phyloP scores from a whole-genome alignment of 371 early-diverging fungal genomes.

The Funneliformis caledonium region DNA sequence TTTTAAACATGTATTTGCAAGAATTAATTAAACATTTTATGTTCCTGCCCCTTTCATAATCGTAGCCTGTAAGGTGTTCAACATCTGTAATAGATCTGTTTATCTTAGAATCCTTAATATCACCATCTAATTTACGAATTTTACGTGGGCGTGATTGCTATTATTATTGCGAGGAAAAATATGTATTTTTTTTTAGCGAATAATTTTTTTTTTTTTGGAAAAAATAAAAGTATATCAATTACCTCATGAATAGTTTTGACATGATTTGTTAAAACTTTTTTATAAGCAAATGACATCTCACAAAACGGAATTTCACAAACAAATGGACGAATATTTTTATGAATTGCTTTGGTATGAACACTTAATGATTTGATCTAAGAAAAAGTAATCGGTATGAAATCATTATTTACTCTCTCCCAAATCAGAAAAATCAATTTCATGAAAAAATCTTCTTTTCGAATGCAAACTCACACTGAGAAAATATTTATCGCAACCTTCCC shows the following conservation, averaged over 20 bases:
- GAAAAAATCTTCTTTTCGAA: background rate
- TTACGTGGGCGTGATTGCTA: constrained; percentile 15
- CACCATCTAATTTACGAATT: background rate
- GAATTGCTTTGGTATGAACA: background rate
- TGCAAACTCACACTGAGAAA: constrained; percentile 23
- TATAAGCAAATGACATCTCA: constrained; percentile 18
- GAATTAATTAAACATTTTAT: constrained; percentile 5
- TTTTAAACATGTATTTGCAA: constrained; percentile 26
- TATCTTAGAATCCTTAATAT: background rate
- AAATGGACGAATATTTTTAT: constrained; percentile 20
- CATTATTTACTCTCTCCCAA: background rate
- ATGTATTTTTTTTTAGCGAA: background rate
- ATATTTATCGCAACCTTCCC: constrained; percentile 34
- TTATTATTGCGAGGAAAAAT: background rate
- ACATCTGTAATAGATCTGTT: constrained; percentile 4
- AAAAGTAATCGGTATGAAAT: background rate
- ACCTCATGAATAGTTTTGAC: constrained; percentile 34
- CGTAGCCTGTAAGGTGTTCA: constrained; percentile 31
- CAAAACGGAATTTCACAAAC: background rate
- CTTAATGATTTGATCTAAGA: constrained; percentile 3
- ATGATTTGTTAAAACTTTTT: constrained; percentile 28
- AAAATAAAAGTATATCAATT: background rate
- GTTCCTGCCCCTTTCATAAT: constrained; percentile 20
- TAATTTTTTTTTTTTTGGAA: background rate
- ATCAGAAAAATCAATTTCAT: background rate